Evolutionary conservation across 345 rosid species (phyloP).

Genomic region (Salix arbutifolia): DNA sequence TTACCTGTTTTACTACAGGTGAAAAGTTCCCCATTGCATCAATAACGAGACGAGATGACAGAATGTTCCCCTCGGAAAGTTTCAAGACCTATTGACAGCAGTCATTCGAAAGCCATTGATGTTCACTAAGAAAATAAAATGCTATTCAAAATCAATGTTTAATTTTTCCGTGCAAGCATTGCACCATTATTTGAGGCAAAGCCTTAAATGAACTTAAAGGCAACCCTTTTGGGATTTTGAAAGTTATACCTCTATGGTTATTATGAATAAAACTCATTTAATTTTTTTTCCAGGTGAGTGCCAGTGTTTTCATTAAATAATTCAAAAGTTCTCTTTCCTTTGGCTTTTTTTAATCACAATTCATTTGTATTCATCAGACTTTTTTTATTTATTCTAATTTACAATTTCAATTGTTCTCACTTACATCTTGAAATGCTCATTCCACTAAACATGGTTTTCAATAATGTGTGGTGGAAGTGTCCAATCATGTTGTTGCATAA

Average conservation of each 20-base stretch:
- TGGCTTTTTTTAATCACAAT: not conserved
- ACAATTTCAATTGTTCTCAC: not conserved
- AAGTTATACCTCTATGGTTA: not conserved
- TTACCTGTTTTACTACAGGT: slow-evolving; percentile 85
- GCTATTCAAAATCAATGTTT: not conserved
- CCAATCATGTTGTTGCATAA: not conserved
- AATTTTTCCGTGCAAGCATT: not conserved
- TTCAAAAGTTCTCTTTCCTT: not conserved
- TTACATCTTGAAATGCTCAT: not conserved
- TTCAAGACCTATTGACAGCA: slow-evolving; percentile 45
- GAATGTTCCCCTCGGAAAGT: slow-evolving; percentile 58
- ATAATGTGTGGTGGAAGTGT: not conserved
- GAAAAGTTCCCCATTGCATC: slow-evolving; percentile 99
- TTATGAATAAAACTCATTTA: not conserved
- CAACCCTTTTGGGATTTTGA: not conserved
- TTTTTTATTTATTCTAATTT: not conserved
- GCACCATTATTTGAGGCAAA: not conserved
- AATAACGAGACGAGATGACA: slow-evolving; percentile 65
- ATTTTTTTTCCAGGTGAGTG: not conserved
- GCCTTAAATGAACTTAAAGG: not conserved
- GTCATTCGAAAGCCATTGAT: not conserved
- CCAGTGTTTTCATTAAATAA: not conserved
- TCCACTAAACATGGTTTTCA: not conserved
- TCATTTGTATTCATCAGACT: not conserved
- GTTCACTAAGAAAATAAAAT: not conserved